These are phyloP conservation scores for Cryptosporidium bovis DNA, from an alignment of 169 alveolate species.

Conservation along the genomic window DNA sequence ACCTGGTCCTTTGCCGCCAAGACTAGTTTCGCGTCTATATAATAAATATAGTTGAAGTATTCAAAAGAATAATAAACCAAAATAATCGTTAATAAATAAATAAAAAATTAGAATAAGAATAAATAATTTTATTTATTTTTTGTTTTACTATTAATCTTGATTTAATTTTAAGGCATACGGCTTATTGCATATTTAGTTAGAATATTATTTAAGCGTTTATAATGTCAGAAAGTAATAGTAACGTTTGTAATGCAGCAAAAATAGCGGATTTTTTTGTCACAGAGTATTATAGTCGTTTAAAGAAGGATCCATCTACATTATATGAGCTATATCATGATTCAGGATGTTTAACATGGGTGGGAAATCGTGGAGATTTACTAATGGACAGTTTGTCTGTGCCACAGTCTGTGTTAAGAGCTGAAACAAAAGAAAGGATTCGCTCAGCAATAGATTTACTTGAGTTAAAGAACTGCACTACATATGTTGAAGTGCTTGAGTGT, in stretches of 20 bases:
- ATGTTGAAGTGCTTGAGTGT: slow-evolving; percentile 68
- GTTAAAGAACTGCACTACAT: slow-evolving; percentile 63
- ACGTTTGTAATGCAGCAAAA: slow-evolving; percentile 48
- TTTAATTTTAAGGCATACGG: background rate
- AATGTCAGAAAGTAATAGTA: slow-evolving; percentile 36
- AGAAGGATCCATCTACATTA: slow-evolving; percentile 68
- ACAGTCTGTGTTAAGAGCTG: slow-evolving; percentile 67
- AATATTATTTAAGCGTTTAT: background rate
- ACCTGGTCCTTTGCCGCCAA: too few relatives aligned
- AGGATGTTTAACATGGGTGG: slow-evolving; percentile 67
- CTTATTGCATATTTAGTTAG: background rate
- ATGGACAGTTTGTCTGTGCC: background rate
- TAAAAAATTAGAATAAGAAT: too few relatives aligned
- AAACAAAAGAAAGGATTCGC: slow-evolving; percentile 66
- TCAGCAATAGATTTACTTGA: slow-evolving; percentile 57
- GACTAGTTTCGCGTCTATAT: too few relatives aligned
- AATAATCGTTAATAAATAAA: too few relatives aligned
- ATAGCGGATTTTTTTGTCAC: slow-evolving; percentile 73
- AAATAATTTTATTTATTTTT: too few relatives aligned
- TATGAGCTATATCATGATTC: slow-evolving; percentile 71
- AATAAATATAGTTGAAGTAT: too few relatives aligned
- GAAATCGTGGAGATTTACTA: slow-evolving; percentile 11
- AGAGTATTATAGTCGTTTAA: slow-evolving; percentile 62
- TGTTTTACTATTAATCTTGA: background rate
- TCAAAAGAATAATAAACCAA: too few relatives aligned